phyloP scores from a whole-genome alignment of 2,329 filamentous ascomycete genomes.

The Arthrobotrys megalospora region DNA sequence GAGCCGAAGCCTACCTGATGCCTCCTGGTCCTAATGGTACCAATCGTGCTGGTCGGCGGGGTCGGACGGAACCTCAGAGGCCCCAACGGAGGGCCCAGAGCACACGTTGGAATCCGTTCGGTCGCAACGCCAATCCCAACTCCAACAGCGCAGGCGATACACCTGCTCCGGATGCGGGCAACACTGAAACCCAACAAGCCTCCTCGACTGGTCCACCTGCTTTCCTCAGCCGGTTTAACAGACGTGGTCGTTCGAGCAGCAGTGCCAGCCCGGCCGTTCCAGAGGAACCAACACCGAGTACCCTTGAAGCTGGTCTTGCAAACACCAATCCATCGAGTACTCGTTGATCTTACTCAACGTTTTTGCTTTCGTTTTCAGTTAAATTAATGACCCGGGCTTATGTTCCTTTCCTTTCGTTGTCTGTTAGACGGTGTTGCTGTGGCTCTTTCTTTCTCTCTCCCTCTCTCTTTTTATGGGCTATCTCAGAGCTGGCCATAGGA shows the following conservation, averaged over 20 bases:
- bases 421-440: conserved; percentile 58
- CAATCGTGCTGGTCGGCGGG: conserved; percentile 22
- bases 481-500: conserved; percentile 53
- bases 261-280: conserved; percentile 22
- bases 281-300: conserved; percentile 60
- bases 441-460: conserved; percentile 41
- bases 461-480: conserved; percentile 35
- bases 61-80: conserved; percentile 29
- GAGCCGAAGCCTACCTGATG: conserved; percentile 52
- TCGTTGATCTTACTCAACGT: conserved; percentile 50
- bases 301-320: conserved; percentile 62
- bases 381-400: conserved; percentile 48
- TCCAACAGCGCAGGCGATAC: neutral
- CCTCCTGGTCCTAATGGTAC: conserved; percentile 24
- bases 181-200: conserved; percentile 38
- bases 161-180: conserved; percentile 21
- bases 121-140: conserved; percentile 8
- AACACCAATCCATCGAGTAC: conserved; percentile 53
- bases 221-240: conserved; percentile 32
- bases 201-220: conserved; percentile 2
- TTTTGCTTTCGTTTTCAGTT: conserved; percentile 56
- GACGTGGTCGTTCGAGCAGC: conserved; percentile 49
- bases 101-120: conserved; percentile 57
- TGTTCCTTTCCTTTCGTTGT: conserved; percentile 54
- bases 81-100: conserved; percentile 26